phyloP scores from a whole-genome alignment of 495 filamentous ascomycete species.

The Penicillium ochrochloron region DNA sequence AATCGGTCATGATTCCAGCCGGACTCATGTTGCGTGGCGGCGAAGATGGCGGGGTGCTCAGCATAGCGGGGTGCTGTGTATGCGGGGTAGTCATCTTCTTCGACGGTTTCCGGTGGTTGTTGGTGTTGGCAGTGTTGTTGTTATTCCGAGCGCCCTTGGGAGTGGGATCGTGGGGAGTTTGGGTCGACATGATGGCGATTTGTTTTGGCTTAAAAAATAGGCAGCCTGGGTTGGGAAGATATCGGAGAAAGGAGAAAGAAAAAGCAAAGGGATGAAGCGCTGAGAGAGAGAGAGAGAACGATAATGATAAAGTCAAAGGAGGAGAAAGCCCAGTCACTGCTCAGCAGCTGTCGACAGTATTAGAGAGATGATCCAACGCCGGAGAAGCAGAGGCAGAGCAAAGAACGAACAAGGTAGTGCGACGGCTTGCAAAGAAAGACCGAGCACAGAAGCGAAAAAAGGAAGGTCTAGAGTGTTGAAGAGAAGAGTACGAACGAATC shows the following conservation, averaged over 20 bases:
- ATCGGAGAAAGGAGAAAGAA: slow-evolving; percentile 25
- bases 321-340: slow-evolving; percentile 38
- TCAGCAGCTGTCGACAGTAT: slow-evolving; percentile 43
- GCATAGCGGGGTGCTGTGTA: slow-evolving; percentile 33
- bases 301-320: slow-evolving; percentile 24
- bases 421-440: slow-evolving; percentile 10
- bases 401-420: slow-evolving; percentile 10
- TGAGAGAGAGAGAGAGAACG: slow-evolving; percentile 3
- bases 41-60: slow-evolving; percentile 52
- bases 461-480: slow-evolving; percentile 4
- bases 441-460: slow-evolving; percentile 6
- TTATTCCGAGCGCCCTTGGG: slow-evolving; percentile 43
- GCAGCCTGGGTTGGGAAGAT: slow-evolving; percentile 43
- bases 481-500: not conserved
- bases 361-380: slow-evolving; percentile 25
- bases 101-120: slow-evolving; percentile 40
- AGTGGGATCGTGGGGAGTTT: slow-evolving; percentile 44
- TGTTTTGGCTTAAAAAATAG: slow-evolving; percentile 51
- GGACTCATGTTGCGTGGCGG: slow-evolving; percentile 47
- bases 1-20: slow-evolving; percentile 38
- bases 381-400: slow-evolving; percentile 20
- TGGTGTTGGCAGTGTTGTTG: slow-evolving; percentile 15
- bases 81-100: slow-evolving; percentile 44
- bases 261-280: slow-evolving; percentile 13
- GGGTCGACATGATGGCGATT: slow-evolving; percentile 47